A percentile compares a stretch with the other conserved stretches of the same genome.
phyloP scores from a whole-genome alignment of 345 rosid species.

The Nasturtium officinale region DNA sequence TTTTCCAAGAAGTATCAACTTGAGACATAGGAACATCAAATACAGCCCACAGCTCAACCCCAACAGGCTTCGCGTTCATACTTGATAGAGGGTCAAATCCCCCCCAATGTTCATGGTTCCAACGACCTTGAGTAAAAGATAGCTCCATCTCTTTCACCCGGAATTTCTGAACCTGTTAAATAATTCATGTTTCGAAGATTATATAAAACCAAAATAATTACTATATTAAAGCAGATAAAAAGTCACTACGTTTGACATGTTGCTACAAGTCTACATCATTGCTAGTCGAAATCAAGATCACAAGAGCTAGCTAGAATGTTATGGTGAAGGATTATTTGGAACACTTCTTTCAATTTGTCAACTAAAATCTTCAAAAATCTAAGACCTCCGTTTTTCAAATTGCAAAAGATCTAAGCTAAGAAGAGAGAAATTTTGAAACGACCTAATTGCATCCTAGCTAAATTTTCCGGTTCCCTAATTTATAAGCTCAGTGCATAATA shows the following conservation, averaged over 20 bases:
- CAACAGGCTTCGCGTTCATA: constrained; percentile 92
- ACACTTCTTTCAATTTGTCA: neutral
- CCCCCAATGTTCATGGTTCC: constrained; percentile 98
- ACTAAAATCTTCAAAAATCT: neutral
- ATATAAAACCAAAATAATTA: constrained; percentile 1
- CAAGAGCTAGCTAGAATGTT: constrained; percentile 1
- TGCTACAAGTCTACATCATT: neutral
- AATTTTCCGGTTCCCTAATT: neutral
- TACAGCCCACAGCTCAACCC: constrained; percentile 95
- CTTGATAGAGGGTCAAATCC: constrained; percentile 84
- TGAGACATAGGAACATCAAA: constrained; percentile 76
- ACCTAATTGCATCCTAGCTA: constrained; percentile 19
- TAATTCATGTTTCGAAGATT: constrained; percentile 12
- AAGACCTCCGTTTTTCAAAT: neutral
- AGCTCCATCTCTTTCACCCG: constrained; percentile 86
- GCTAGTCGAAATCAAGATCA: neutral
- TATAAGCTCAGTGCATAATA: neutral
- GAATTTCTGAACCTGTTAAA: constrained; percentile 68
- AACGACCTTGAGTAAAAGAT: constrained; percentile 97
- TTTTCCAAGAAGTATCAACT: constrained; percentile 86
- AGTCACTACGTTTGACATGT: neutral
- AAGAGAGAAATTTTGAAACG: neutral
- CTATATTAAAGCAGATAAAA: neutral
- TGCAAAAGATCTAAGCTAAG: constrained; percentile 2
- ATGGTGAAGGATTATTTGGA: neutral